These are phyloP conservation scores for Azolla pinnata DNA, from an alignment of 75 land plant species.

Conservation along the genomic window DNA sequence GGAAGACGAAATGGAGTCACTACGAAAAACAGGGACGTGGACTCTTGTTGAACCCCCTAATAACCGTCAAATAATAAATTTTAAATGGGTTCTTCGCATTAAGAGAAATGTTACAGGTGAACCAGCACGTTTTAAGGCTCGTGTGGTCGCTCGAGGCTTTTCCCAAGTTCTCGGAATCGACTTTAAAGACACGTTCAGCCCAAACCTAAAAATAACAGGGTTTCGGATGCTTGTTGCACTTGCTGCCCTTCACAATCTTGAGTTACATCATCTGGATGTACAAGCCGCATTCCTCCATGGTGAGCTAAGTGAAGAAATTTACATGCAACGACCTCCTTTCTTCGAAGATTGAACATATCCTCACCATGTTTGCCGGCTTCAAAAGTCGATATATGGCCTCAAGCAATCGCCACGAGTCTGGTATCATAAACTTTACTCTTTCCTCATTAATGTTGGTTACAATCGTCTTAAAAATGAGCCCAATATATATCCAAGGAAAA, in stretches of 20 bases:
- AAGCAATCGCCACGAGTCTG: conserved; percentile 7
- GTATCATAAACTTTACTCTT: conserved; percentile 7
- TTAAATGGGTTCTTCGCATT: not conserved
- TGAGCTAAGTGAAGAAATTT: conserved; percentile 19
- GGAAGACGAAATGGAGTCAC: not conserved
- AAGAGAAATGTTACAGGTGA: no score
- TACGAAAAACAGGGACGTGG: not conserved
- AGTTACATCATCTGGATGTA: conserved; percentile 20
- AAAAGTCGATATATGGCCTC: conserved; percentile 9
- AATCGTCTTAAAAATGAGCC: not conserved
- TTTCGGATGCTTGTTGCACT: not conserved
- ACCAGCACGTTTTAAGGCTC: no score
- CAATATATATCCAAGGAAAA: not conserved
- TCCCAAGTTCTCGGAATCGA: not conserved
- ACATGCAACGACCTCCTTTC: conserved; percentile 10
- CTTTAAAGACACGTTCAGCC: no score
- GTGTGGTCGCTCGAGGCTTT: not conserved
- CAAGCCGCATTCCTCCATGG: conserved; percentile 21
- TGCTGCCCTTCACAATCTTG: conserved; percentile 5
- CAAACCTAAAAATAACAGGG: not conserved
- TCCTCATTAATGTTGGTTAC: not conserved
- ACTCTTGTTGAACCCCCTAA: not conserved
- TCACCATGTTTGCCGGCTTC: conserved; percentile 8
- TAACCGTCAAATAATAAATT: not conserved
- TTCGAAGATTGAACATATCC: conserved; percentile 3